phyloP scores from a whole-genome alignment of 768 basidiomycete species.

The Amanita polypyramis region DNA sequence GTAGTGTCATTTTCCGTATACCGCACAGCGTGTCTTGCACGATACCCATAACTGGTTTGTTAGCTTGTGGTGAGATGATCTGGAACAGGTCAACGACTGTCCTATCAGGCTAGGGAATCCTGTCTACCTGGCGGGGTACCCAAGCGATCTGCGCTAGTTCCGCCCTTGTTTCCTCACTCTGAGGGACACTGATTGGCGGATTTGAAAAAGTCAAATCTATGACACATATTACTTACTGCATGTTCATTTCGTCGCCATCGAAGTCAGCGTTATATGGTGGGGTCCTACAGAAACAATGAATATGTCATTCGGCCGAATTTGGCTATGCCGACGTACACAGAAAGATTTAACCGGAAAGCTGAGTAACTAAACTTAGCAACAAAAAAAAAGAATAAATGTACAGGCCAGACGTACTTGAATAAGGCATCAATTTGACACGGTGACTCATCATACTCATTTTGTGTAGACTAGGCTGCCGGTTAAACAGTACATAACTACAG shows the following conservation, averaged over 20 bases:
- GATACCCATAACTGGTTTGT: conserved; percentile 99
- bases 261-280: conserved; percentile 99
- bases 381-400: neutral
- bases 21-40: conserved; percentile 98
- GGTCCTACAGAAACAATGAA: conserved; percentile 38
- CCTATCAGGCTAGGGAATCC: neutral
- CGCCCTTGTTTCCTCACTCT: conserved; percentile 96
- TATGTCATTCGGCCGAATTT: conserved; percentile 18
- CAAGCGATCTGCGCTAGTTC: conserved; percentile 98
- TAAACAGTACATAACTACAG: conserved; percentile 81
- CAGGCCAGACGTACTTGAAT: conserved; percentile 69
- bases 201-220: neutral
- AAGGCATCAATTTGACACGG: conserved; percentile 93
- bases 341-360: conserved; percentile 97
- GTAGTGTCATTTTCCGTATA: conserved; percentile 92
- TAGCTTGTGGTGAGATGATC: conserved; percentile 99
- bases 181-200: conserved; percentile 62
- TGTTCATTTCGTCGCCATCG: conserved; percentile 99
- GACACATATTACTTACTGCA: conserved; percentile 72
- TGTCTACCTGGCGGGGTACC: conserved; percentile 86
- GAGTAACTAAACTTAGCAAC: neutral
- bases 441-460: conserved; percentile 99
- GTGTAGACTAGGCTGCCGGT: conserved; percentile 95
- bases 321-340: conserved; percentile 60
- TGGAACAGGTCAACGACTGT: conserved; percentile 20